Percentiles rank a stretch among this genome's conserved stretches.
Evolutionary conservation across 179 eudicot genomes (phyloP).

Genomic region (Carnegiea gigantea): DNA sequence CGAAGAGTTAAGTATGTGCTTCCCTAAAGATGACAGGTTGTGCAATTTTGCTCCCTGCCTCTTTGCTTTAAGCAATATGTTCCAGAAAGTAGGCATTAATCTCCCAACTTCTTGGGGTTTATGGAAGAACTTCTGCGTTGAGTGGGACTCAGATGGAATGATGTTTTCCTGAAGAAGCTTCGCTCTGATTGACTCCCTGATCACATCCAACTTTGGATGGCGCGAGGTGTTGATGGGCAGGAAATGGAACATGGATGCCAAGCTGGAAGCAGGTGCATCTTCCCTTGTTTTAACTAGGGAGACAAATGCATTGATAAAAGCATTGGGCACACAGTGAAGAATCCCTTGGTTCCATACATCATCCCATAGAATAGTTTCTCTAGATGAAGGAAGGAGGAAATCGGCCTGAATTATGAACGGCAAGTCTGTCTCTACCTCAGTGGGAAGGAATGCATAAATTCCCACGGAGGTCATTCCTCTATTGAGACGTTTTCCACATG

Average conservation of each 20-base stretch:
- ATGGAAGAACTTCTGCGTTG: constrained; percentile 47
- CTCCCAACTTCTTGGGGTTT: constrained; percentile 64
- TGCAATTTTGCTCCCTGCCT: constrained; percentile 40
- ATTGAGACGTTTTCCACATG: constrained; percentile 52
- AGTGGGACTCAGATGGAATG: constrained; percentile 51
- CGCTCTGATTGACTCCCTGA: constrained; percentile 43
- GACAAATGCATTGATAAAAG: constrained; percentile 59
- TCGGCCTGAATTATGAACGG: constrained; percentile 77
- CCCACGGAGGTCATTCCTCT: constrained; percentile 56
- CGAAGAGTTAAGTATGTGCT: constrained; percentile 46
- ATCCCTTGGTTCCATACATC: constrained; percentile 69
- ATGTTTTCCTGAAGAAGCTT: constrained; percentile 44
- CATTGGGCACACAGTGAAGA: constrained; percentile 59
- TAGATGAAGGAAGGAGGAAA: constrained; percentile 69
- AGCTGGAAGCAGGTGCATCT: constrained; percentile 43
- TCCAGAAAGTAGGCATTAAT: constrained; percentile 53
- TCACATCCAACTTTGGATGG: constrained; percentile 41
- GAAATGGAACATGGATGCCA: constrained; percentile 48
- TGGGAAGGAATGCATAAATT: constrained; percentile 71
- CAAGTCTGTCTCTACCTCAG: constrained; percentile 64
- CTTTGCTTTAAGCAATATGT: constrained; percentile 44
- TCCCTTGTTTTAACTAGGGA: constrained; percentile 39
- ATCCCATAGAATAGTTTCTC: constrained; percentile 71
- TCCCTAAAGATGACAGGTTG: constrained; percentile 62
- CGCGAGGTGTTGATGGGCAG: constrained; percentile 45